Conservation (phyloP, 1,139 yeast species). For the Scheffersomyces parashehatae region DNA sequence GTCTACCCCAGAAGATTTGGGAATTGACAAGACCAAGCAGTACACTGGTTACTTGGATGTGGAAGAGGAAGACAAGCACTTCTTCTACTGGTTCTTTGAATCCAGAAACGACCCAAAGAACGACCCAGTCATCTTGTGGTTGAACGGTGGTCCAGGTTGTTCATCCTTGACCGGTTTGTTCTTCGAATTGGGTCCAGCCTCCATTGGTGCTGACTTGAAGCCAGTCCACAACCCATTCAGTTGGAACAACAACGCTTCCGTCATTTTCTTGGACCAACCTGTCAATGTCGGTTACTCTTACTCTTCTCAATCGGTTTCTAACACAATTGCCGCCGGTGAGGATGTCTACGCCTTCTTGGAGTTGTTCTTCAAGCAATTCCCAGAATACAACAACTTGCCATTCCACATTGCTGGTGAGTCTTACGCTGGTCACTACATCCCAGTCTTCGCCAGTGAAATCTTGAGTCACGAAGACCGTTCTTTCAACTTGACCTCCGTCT, state of each 20-base stretch:
- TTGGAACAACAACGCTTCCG: constrained; percentile 89
- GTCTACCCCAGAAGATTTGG: constrained; percentile 52
- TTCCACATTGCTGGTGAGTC: constrained; percentile 99
- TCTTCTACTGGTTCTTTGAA: constrained; percentile 83
- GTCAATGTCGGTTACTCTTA: constrained; percentile 93
- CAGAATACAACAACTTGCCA: constrained; percentile 67
- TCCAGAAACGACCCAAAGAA: constrained; percentile 84
- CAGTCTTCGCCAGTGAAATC: constrained; percentile 88
- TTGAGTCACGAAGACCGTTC: constrained; percentile 72
- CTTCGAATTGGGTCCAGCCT: constrained; percentile 87
- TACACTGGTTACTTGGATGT: constrained; percentile 88
- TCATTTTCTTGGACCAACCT: constrained; percentile 92
- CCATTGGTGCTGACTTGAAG: constrained; percentile 63
- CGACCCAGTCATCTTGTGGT: constrained; percentile 86
- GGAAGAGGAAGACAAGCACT: constrained; percentile 80
- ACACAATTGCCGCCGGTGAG: constrained; percentile 86
- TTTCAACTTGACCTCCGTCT: constrained; percentile 81
- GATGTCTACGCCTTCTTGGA: constrained; percentile 92
- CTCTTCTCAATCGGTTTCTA: constrained; percentile 60
- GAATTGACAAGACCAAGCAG: constrained; percentile 78
- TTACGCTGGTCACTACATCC: constrained; percentile 98
- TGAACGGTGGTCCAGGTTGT: constrained; percentile 92
- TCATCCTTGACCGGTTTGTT: constrained; percentile 88
- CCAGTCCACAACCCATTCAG: constrained; percentile 78
- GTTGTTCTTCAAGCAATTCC: constrained; percentile 88